These are phyloP conservation scores for Lasiodiplodia theobromae DNA, from an alignment of 2,329 filamentous ascomycete genomes.

Conservation along the genomic window DNA sequence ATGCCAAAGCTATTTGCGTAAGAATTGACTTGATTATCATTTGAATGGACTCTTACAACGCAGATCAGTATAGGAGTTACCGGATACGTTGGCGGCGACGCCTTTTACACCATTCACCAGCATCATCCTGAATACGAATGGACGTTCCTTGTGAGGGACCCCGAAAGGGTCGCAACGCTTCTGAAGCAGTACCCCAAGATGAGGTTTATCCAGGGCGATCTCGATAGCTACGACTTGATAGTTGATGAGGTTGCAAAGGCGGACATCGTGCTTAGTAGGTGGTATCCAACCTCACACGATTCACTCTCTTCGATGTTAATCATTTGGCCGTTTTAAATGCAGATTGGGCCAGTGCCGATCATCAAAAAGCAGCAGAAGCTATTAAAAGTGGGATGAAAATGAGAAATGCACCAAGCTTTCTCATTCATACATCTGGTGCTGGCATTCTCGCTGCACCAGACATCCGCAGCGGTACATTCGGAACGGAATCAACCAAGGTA, in stretches of 20 bases:
- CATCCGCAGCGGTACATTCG: conserved; percentile 49
- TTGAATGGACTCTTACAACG: not conserved
- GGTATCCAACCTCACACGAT: no score
- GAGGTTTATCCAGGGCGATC: not conserved
- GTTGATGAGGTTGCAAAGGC: conserved; percentile 2
- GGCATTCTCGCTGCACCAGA: conserved; percentile 62
- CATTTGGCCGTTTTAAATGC: no score
- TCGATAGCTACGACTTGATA: conserved; percentile 14
- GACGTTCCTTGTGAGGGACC: conserved; percentile 15
- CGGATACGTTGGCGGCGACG: conserved; percentile 26
- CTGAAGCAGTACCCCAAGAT: not conserved
- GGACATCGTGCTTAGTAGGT: conserved; percentile 26
- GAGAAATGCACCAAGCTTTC: not conserved
- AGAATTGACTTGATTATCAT: not conserved
- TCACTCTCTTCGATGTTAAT: not conserved
- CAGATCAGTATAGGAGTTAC: conserved; percentile 32
- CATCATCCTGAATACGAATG: conserved; percentile 11
- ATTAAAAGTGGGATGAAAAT: not conserved
- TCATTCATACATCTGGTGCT: conserved; percentile 62
- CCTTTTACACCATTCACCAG: not conserved
- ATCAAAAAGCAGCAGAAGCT: not conserved
- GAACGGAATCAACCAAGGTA: conserved; percentile 55
- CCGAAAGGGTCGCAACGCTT: not conserved
- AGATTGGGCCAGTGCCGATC: not conserved
- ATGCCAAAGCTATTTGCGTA: not conserved